A percentile compares a stretch with the other conserved stretches of the same genome.
Evolutionary conservation across 768 basidiomycete species (phyloP).

Genomic region (Cantharellus cinnabarinus): DNA sequence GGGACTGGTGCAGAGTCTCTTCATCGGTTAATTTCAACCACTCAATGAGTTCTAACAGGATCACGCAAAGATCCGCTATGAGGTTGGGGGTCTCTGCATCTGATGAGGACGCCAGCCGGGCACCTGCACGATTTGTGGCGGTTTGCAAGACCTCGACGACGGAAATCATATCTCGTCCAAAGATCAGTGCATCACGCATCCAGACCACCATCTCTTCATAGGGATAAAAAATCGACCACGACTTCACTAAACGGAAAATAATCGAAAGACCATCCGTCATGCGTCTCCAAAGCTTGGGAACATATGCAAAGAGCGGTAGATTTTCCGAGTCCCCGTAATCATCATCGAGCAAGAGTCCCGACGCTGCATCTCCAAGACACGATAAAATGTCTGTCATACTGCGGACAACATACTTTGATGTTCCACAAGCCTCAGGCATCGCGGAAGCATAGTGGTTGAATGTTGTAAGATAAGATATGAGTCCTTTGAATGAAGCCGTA

Average conservation of each 20-base stretch:
- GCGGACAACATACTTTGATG: slow-evolving; percentile 79
- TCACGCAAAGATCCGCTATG: slow-evolving; percentile 47
- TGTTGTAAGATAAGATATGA: slow-evolving; percentile 41
- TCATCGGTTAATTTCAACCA: slow-evolving; percentile 90
- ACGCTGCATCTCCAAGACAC: slow-evolving; percentile 51
- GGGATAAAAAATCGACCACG: slow-evolving; percentile 67
- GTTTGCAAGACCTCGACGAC: slow-evolving; percentile 64
- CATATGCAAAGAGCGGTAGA: slow-evolving; percentile 27
- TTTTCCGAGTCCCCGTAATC: slow-evolving; percentile 29
- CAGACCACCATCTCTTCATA: slow-evolving; percentile 76
- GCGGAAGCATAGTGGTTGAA: slow-evolving; percentile 41
- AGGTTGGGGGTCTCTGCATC: slow-evolving; percentile 23
- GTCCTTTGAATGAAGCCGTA: slow-evolving; percentile 43
- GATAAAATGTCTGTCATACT: slow-evolving; percentile 89
- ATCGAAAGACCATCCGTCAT: slow-evolving; percentile 64
- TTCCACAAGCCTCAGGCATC: slow-evolving; percentile 67
- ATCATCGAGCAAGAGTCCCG: slow-evolving; percentile 44
- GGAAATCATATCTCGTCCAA: slow-evolving; percentile 67
- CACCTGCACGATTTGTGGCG: slow-evolving; percentile 20
- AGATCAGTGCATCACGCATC: slow-evolving; percentile 97
- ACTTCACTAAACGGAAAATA: slow-evolving; percentile 68
- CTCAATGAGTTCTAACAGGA: slow-evolving; percentile 55
- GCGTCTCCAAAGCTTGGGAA: slow-evolving; percentile 59
- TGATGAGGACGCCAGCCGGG: slow-evolving; percentile 19
- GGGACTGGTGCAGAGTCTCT: slow-evolving; percentile 79